Percentiles rank a stretch among this genome's conserved stretches.
phyloP scores from a whole-genome alignment of 805 yeast species.

The Monosporozyma aquatica region DNA sequence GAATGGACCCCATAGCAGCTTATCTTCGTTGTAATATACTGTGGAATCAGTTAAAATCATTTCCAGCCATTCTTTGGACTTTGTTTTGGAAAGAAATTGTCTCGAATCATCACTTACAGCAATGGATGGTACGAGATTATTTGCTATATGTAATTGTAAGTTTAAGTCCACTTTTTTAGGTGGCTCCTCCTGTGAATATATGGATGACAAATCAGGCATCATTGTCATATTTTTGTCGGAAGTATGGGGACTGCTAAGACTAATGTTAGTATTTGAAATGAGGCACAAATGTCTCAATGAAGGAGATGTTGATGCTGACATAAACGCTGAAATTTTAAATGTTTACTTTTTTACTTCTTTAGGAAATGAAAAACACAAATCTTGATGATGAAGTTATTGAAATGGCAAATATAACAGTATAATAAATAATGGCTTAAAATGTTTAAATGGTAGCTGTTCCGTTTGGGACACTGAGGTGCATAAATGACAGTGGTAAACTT shows the following conservation, averaged over 20 bases:
- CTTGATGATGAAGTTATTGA: no score
- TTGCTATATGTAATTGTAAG: background rate
- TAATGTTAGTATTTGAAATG: no score
- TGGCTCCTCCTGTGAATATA: conserved; percentile 8
- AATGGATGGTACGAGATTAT: conserved; percentile 1
- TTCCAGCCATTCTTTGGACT: conserved; percentile 14
- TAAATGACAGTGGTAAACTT: conserved; percentile 11
- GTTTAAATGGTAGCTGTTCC: no score
- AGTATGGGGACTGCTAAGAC: no score
- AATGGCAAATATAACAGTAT: no score
- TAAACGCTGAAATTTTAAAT: background rate
- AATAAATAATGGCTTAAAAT: no score
- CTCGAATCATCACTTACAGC: background rate
- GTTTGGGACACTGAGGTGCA: no score
- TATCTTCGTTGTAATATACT: conserved; percentile 21
- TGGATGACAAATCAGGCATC: conserved; percentile 8
- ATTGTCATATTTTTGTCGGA: background rate
- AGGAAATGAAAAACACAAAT: background rate
- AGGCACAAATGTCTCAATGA: no score
- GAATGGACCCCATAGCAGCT: conserved; percentile 25
- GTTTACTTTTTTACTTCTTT: conserved; percentile 1
- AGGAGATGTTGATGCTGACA: no score
- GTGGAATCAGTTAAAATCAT: conserved; percentile 17
- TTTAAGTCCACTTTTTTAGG: background rate
- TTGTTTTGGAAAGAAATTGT: conserved; percentile 1